Base-by-base conservation (phyloP, 257 asterid species). In the Solanum clarkiae region DNA sequence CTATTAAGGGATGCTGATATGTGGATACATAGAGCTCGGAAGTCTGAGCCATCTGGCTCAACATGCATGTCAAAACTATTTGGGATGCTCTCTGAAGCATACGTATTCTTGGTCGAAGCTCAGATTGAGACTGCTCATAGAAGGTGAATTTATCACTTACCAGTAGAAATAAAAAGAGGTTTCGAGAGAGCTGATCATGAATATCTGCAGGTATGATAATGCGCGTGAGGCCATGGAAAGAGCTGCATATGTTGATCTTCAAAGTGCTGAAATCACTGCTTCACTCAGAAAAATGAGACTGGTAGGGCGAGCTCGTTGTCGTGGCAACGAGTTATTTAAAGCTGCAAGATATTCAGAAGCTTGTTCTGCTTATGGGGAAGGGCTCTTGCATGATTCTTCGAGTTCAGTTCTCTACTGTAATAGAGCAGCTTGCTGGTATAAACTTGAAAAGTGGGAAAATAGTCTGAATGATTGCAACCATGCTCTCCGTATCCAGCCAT, bases 371-470 rank as follows among this genome's bases (percentile, higher is more conserved):
- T 94, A 94, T 62, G 93, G 91, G 36, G 97, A 93, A 86, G 98
- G 98, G 59, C 93, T 94, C 75, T 86, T 75, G 40, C 84, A 86
- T 3, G 97, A 93, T 87, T 91, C 95, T 81, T 88, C 91, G 18
- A 94, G 90, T 81, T 87, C 95, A 8, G 91, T 94, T 84, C 93
- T 94, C 71, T 94, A 90, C 87, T 91, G 95, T 90, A 94, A 94
- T 66, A 90, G 98, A 90, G 97, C 98, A 10, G 97, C 95, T 87
- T 94, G 98, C 84, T 94, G 98, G 97, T 94, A 88, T 88, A 94
- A 93, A 91, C 93, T 94, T 32, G 91, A 91, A 29, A 87, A 89
- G 87, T 94, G 97, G 97, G 93, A 93, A 81, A 90, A 77, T 8
- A 92, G 95, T 1, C 81, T 94, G 47, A 93, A 88, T 22, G 98